A percentile compares a stretch with the other conserved stretches of the same genome.
phyloP scores from a whole-genome alignment of 306 rosid species.

The Hippophae rhamnoides region DNA sequence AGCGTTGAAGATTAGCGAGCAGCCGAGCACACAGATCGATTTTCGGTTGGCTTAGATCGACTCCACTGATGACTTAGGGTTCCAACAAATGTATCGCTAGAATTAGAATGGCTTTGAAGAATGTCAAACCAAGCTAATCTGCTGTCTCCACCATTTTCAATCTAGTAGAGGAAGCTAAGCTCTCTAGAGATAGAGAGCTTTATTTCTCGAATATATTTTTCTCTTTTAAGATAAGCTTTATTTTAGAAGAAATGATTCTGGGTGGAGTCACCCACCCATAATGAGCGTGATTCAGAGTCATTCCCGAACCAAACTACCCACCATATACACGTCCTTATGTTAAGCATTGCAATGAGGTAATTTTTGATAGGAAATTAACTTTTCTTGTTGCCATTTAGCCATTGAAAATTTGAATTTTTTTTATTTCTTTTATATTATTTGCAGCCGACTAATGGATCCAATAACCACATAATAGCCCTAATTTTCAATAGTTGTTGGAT shows the following conservation, averaged over 20 bases:
- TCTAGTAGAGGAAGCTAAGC: constrained; percentile 92
- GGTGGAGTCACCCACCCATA: too few relatives aligned
- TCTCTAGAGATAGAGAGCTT: constrained; percentile 71
- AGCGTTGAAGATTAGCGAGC: not conserved
- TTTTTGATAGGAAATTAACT: too few relatives aligned
- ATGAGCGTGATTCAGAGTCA: too few relatives aligned
- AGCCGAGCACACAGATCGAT: not conserved
- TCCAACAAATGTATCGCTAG: not conserved
- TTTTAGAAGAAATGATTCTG: not conserved
- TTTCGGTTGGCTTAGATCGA: constrained; percentile 14
- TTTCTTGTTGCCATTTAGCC: too few relatives aligned
- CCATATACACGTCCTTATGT: too few relatives aligned
- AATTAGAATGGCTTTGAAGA: constrained; percentile 70
- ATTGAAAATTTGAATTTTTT: too few relatives aligned
- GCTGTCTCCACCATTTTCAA: constrained; percentile 78
- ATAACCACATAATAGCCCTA: too few relatives aligned
- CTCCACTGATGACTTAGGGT: constrained; percentile 16
- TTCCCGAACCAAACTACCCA: too few relatives aligned
- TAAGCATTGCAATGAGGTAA: too few relatives aligned
- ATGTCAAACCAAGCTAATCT: constrained; percentile 67
- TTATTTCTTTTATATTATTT: too few relatives aligned
- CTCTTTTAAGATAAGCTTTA: not conserved
- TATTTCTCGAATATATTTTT: constrained; percentile 15
- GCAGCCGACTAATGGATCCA: too few relatives aligned
- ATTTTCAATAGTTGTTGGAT: too few relatives aligned